These are phyloP conservation scores for Colletotrichum sp. DNA, from an alignment of 2,329 filamentous ascomycete species.

Conservation along the genomic window DNA sequence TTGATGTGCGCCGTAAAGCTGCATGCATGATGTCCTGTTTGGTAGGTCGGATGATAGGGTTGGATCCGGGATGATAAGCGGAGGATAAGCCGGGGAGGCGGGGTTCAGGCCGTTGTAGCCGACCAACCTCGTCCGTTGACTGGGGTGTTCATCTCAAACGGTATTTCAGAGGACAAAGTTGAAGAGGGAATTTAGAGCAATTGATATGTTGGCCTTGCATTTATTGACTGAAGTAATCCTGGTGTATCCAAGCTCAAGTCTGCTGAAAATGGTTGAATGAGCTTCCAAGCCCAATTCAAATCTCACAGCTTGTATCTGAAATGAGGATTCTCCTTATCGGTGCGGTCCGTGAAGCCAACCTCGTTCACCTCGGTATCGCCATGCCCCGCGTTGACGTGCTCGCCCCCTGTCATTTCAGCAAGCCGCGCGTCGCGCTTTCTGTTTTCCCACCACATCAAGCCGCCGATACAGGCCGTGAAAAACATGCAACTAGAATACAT, in stretches of 20 bases:
- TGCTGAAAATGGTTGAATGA: not conserved
- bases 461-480: not conserved
- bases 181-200: not conserved
- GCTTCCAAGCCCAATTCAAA: not conserved
- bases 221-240: not conserved
- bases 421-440: not conserved
- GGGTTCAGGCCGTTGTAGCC: not conserved
- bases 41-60: not conserved
- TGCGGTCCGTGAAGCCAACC: not conserved
- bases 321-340: not conserved
- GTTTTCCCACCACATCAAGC: not conserved
- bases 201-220: not conserved
- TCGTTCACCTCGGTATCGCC: not conserved
- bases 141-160: not conserved
- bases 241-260: not conserved
- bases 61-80: slow-evolving; percentile 5
- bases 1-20: not conserved
- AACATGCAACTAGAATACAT: not conserved
- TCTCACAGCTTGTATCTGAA: not conserved
- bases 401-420: not conserved
- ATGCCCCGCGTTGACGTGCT: not conserved
- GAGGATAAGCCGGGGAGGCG: not conserved
- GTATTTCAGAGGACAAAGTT: not conserved
- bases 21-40: not conserved
- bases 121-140: not conserved